Evolutionary conservation across 1,284 basidiomycete genomes (phyloP).

Genomic region (Ceratobasidium sp.): DNA sequence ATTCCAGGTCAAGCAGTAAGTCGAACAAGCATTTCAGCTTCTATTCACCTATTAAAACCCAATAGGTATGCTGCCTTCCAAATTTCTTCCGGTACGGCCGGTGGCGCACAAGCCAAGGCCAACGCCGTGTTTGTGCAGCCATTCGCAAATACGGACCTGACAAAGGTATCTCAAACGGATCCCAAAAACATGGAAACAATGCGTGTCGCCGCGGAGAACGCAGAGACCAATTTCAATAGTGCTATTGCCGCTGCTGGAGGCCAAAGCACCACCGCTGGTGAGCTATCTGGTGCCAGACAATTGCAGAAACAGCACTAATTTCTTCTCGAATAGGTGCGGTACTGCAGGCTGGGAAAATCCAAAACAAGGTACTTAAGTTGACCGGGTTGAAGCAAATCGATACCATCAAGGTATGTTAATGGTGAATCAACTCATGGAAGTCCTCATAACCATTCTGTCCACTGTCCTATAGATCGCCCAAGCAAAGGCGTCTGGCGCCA

Average conservation of each 20-base stretch:
- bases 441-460: too few species aligned
- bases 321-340: neutral
- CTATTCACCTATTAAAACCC: neutral
- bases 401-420: neutral
- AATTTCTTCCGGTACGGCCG: neutral
- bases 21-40: neutral
- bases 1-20: conserved; percentile 5
- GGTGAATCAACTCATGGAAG: too few species aligned
- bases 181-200: neutral
- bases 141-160: neutral
- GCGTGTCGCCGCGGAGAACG: conserved; percentile 1
- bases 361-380: conserved; percentile 12
- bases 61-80: conserved; percentile 9
- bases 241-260: conserved; percentile 2
- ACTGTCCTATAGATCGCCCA: neutral
- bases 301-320: too few species aligned
- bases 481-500: too few species aligned
- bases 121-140: neutral
- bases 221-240: neutral
- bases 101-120: neutral
- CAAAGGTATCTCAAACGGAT: neutral
- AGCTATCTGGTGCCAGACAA: too few species aligned
- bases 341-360: conserved; percentile 1
- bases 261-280: neutral
- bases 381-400: neutral